Evolutionary conservation across 345 rosid genomes (phyloP).

Genomic region (Geranium brycei): DNA sequence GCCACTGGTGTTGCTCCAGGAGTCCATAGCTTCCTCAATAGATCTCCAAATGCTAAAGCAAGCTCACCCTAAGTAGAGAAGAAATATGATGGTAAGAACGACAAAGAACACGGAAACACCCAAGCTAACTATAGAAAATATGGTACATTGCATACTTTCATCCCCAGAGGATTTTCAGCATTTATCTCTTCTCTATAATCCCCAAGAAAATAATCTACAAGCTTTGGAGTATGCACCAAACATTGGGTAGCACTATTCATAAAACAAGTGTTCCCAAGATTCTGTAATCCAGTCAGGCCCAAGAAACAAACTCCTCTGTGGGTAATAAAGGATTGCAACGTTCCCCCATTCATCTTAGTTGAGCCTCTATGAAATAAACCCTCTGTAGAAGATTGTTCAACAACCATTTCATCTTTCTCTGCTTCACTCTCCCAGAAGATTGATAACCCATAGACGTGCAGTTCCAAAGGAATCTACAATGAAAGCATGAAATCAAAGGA

Average conservation of each 20-base stretch:
- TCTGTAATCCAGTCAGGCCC: slow-evolving; percentile 54
- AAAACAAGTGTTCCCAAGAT: slow-evolving; percentile 71
- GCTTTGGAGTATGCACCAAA: slow-evolving; percentile 50
- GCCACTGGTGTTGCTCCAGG: slow-evolving; percentile 40
- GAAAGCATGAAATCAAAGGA: background rate
- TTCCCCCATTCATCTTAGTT: slow-evolving; percentile 22
- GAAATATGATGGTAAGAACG: background rate
- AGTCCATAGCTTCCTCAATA: slow-evolving; percentile 52
- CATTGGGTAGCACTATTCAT: slow-evolving; percentile 70
- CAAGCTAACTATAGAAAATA: background rate
- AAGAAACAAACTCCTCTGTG: slow-evolving; percentile 23
- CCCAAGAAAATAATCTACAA: slow-evolving; percentile 62
- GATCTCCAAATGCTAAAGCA: slow-evolving; percentile 57
- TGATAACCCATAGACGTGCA: slow-evolving; percentile 51
- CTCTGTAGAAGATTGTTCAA: slow-evolving; percentile 8
- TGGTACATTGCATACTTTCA: slow-evolving; percentile 21
- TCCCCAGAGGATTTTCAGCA: slow-evolving; percentile 45
- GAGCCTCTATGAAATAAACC: slow-evolving; percentile 14
- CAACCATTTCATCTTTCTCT: slow-evolving; percentile 15
- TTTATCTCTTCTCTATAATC: slow-evolving; percentile 49
- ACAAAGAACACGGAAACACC: background rate
- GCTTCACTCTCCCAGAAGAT: slow-evolving; percentile 20
- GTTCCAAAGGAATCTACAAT: slow-evolving; percentile 36
- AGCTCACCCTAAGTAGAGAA: slow-evolving; percentile 40
- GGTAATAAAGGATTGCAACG: slow-evolving; percentile 15